These are phyloP conservation scores for Moesziomyces parantarcticus DNA, from an alignment of 1,284 basidiomycete genomes.

Conservation along the genomic window DNA sequence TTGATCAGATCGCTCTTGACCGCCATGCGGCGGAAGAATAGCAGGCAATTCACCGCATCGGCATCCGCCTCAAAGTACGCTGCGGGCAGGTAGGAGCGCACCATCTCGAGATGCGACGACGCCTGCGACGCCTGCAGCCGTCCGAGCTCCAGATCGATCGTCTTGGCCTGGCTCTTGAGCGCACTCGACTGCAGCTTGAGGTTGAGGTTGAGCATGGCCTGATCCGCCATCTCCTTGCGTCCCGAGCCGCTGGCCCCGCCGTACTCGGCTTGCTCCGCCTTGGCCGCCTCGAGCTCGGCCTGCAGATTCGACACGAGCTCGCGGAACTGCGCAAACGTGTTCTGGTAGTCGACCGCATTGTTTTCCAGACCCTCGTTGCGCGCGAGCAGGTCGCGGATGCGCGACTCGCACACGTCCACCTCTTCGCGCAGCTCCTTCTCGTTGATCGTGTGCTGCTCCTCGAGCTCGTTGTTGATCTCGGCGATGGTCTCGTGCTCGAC, in stretches of 20 bases:
- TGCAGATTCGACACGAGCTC: constrained; percentile 61
- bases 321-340: constrained; percentile 62
- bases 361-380: constrained; percentile 52
- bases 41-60: constrained; percentile 57
- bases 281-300: constrained; percentile 58
- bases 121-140: constrained; percentile 57
- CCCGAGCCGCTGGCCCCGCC: constrained; percentile 36
- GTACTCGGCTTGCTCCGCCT: constrained; percentile 48
- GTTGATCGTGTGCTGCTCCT: constrained; percentile 94
- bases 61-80: constrained; percentile 60
- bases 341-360: constrained; percentile 59
- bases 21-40: constrained; percentile 65
- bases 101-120: constrained; percentile 57
- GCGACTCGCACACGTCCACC: constrained; percentile 70
- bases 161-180: constrained; percentile 65
- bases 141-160: constrained; percentile 59
- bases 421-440: constrained; percentile 92
- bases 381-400: constrained; percentile 38
- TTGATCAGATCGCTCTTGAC: constrained; percentile 62
- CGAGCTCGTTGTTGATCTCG: constrained; percentile 95
- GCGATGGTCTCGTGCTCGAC: constrained; percentile 95
- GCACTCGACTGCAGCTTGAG: constrained; percentile 62
- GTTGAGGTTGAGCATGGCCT: constrained; percentile 64
- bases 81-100: constrained; percentile 57
- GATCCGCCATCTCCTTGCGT: constrained; percentile 45